phyloP scores from a whole-genome alignment of 345 rosid genomes.

The Microcos paniculata region DNA sequence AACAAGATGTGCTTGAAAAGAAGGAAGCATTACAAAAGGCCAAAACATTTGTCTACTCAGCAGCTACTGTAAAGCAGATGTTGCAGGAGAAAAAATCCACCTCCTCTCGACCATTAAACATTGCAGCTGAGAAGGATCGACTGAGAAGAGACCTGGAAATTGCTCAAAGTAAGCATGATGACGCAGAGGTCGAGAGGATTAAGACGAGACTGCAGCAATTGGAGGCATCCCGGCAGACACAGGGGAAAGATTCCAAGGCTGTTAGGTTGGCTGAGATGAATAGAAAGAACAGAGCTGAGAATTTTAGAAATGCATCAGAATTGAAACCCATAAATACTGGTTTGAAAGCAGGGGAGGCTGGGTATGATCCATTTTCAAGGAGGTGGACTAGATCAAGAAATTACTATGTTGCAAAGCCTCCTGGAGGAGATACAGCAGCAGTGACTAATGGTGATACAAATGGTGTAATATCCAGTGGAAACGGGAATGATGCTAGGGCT shows the following conservation, averaged over 20 bases:
- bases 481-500: conserved; percentile 26
- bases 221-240: conserved; percentile 70
- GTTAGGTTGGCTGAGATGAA: conserved; percentile 93
- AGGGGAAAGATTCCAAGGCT: conserved; percentile 73
- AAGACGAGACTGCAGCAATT: conserved; percentile 68
- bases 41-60: conserved; percentile 83
- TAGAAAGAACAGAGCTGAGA: conserved; percentile 89
- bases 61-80: conserved; percentile 96
- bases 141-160: conserved; percentile 80
- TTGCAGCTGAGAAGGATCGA: conserved; percentile 98
- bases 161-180: conserved; percentile 72
- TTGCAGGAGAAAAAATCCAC: conserved; percentile 94
- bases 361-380: conserved; percentile 98
- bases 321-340: conserved; percentile 49
- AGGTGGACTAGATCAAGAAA: conserved; percentile 97
- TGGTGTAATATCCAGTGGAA: conserved; percentile 25
- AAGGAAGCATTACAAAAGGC: conserved; percentile 68
- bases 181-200: conserved; percentile 76
- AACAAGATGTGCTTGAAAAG: conserved; percentile 82
- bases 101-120: conserved; percentile 75
- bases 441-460: conserved; percentile 32
- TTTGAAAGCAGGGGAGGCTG: conserved; percentile 96
- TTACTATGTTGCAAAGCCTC: conserved; percentile 64
- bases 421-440: conserved; percentile 32
- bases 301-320: conserved; percentile 91